Conservation (phyloP, 2,329 filamentous ascomycete genomes). For the Pestalotiopsis sp. region DNA sequence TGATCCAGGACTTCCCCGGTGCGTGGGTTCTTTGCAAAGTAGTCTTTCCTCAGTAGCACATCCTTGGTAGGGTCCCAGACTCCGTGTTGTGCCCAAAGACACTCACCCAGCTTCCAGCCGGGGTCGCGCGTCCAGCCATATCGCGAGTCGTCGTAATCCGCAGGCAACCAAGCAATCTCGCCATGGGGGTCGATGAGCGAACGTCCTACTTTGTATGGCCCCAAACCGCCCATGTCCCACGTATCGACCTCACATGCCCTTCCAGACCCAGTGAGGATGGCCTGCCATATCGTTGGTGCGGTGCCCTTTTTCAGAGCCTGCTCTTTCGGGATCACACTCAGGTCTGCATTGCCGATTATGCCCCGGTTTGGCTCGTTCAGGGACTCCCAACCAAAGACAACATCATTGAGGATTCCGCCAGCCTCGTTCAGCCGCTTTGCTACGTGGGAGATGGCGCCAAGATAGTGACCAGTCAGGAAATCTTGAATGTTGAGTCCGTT, state of each 20-base stretch:
- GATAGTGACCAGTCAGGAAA: slow-evolving; percentile 85
- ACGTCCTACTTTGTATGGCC: slow-evolving; percentile 86
- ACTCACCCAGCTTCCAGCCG: slow-evolving; percentile 90
- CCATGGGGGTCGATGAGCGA: slow-evolving; percentile 87
- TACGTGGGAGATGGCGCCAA: slow-evolving; percentile 78
- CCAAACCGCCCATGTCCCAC: slow-evolving; percentile 92
- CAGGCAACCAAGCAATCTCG: slow-evolving; percentile 79
- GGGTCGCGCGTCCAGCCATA: slow-evolving; percentile 91
- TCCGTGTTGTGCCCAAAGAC: slow-evolving; percentile 95
- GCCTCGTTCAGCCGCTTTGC: slow-evolving; percentile 86
- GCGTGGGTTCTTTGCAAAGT: slow-evolving; percentile 79
- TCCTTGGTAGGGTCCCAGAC: slow-evolving; percentile 88
- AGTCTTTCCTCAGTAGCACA: slow-evolving; percentile 78
- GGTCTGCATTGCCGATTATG: slow-evolving; percentile 79
- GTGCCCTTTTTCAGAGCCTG: slow-evolving; percentile 93
- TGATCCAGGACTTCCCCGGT: slow-evolving; percentile 78
- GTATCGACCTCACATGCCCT: slow-evolving; percentile 86
- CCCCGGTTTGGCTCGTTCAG: slow-evolving; percentile 95
- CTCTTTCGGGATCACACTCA: slow-evolving; percentile 80
- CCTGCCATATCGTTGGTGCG: slow-evolving; percentile 91
- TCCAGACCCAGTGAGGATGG: slow-evolving; percentile 88
- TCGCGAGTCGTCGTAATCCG: slow-evolving; percentile 79
- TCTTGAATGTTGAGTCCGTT: slow-evolving; percentile 96
- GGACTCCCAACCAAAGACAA: slow-evolving; percentile 94
- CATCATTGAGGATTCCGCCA: slow-evolving; percentile 81